A percentile compares a stretch with the other conserved stretches of the same genome.
Conservation (phyloP, 495 filamentous ascomycete genomes). For the Corynascus novoguineensis region DNA sequence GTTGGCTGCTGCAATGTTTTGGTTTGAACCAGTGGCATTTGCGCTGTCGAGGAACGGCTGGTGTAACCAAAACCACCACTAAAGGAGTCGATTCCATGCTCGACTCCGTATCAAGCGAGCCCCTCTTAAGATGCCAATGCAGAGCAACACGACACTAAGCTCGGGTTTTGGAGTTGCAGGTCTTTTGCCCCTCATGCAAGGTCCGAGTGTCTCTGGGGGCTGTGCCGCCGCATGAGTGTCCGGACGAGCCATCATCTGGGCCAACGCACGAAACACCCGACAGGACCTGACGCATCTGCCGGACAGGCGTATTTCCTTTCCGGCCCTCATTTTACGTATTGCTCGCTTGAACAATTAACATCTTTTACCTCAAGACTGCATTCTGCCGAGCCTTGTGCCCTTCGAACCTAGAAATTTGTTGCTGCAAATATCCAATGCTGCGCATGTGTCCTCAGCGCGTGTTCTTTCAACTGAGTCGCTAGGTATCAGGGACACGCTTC, state of each 20-base stretch:
- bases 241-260: neutral
- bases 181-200: neutral
- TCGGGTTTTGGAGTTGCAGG: neutral
- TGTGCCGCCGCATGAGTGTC: neutral
- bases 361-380: neutral
- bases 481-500: neutral
- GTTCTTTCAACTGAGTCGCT: too few relatives aligned
- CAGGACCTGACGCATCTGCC: too few relatives aligned
- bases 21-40: too few relatives aligned
- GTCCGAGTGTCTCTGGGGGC: neutral
- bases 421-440: neutral
- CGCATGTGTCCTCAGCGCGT: too few relatives aligned
- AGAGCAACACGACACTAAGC: too few relatives aligned
- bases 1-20: neutral
- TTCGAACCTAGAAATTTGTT: neutral
- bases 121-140: neutral
- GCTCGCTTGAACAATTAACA: neutral
- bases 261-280: neutral
- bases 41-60: neutral
- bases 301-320: neutral
- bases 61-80: neutral
- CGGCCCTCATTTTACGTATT: neutral
- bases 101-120: neutral
- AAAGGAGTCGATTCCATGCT: neutral
- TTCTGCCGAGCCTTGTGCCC: neutral